Evolutionary conservation across 805 yeast species (phyloP).

Genomic region (Kodamaea restingae): DNA sequence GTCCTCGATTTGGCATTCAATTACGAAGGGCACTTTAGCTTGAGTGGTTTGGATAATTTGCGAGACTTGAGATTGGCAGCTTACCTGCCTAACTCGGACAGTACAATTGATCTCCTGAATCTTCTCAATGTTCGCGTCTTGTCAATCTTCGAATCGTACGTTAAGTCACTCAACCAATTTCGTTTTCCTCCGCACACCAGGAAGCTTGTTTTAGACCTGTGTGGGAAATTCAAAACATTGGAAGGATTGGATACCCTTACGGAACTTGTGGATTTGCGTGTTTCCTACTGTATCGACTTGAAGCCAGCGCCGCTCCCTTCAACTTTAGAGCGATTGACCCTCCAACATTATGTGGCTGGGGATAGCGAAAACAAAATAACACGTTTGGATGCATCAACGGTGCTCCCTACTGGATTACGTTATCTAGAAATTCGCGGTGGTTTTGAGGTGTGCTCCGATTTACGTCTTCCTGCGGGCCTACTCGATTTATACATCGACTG

Average conservation of each 20-base stretch:
- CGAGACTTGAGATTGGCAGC: neutral
- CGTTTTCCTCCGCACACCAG: neutral
- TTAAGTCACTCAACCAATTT: neutral
- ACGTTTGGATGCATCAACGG: neutral
- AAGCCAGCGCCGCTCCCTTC: neutral
- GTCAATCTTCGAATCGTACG: neutral
- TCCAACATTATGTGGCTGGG: neutral
- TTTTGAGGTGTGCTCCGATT: neutral
- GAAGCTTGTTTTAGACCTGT: neutral
- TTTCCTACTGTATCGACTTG: neutral
- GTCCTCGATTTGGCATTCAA: no score
- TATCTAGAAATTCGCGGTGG: neutral
- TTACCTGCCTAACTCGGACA: neutral
- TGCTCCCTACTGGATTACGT: neutral
- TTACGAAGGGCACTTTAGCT: no score
- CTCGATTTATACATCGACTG: neutral
- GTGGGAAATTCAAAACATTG: neutral
- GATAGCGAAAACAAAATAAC: no score
- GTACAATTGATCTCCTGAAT: neutral
- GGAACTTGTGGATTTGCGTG: neutral
- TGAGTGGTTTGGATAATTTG: constrained; percentile 1
- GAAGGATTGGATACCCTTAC: neutral
- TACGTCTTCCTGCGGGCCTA: neutral
- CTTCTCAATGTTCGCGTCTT: neutral
- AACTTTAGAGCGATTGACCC: neutral